Percentiles rank a stretch among this genome's conserved stretches.
Evolutionary conservation across 306 rosid species (phyloP).

Genomic region (Cicer judaicum): DNA sequence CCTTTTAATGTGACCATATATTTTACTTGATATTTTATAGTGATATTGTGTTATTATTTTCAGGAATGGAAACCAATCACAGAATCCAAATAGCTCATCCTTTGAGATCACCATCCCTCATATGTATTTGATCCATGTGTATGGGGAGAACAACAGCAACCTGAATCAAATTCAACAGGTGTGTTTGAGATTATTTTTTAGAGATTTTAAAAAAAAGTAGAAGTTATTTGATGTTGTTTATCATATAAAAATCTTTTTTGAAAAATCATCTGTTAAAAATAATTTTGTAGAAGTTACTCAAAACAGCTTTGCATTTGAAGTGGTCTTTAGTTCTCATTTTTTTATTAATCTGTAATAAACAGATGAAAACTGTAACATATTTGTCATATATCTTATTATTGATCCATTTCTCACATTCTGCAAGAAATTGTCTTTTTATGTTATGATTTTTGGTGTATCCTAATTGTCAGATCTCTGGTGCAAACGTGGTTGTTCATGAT

Average conservation of each 20-base stretch:
- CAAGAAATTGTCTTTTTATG: not conserved
- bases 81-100: constrained; percentile 48
- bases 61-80: constrained; percentile 61
- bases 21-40: constrained; percentile 28
- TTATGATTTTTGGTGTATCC: constrained; percentile 34
- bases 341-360: no score
- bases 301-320: no score
- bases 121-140: constrained; percentile 58
- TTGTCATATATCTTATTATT: not conserved
- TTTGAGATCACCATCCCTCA: constrained; percentile 74
- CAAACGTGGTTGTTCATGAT: constrained; percentile 68
- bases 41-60: constrained; percentile 25
- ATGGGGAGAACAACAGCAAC: constrained; percentile 72
- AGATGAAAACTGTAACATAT: no score
- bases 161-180: constrained; percentile 80
- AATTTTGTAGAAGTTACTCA: no score
- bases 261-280: no score
- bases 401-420: constrained; percentile 9
- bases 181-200: constrained; percentile 6
- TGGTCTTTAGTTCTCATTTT: no score
- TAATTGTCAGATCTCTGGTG: constrained; percentile 70
- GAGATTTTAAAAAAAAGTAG: no score
- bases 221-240: no score
- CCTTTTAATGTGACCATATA: not conserved
- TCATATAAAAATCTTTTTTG: no score